A percentile compares a stretch with the other conserved stretches of the same genome.
Conservation (phyloP, 2,329 filamentous ascomycete species). For the Botryotinia narcissicola region DNA sequence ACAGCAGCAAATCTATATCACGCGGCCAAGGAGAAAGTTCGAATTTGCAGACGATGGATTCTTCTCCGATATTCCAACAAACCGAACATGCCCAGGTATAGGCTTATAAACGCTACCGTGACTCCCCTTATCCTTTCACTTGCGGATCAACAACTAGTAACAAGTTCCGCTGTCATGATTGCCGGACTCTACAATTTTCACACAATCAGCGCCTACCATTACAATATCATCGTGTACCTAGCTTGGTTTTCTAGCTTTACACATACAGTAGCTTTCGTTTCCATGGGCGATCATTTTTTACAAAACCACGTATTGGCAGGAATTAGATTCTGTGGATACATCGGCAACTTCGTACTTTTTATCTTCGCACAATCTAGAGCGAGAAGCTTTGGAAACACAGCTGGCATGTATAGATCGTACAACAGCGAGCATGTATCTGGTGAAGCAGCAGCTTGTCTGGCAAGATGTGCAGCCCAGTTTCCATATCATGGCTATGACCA, state of each 20-base stretch:
- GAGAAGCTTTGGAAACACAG: constrained; percentile 9
- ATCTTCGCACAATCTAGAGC: background rate
- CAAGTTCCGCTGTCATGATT: constrained; percentile 1
- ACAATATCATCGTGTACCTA: constrained; percentile 12
- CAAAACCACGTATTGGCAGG: background rate
- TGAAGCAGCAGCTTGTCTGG: constrained; percentile 6
- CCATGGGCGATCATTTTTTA: background rate
- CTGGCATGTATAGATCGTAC: background rate
- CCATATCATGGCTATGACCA: constrained; percentile 4
- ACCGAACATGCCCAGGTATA: background rate
- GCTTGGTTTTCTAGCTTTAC: constrained; percentile 15
- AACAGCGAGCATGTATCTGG: background rate
- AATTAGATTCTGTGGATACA: constrained; percentile 3
- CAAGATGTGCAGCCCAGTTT: background rate
- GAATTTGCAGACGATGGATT: background rate
- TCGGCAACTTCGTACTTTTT: constrained; percentile 5
- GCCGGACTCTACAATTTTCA: background rate
- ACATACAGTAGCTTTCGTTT: constrained; percentile 3
- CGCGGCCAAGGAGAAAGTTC: background rate
- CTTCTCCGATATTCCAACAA: background rate
- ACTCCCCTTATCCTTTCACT: constrained; percentile 9
- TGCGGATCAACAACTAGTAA: constrained; percentile 12
- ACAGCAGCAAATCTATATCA: background rate
- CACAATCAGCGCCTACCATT: constrained; percentile 1
- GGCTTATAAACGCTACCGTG: background rate